A percentile compares a stretch with the other conserved stretches of the same genome.
Evolutionary conservation across 2,329 filamentous ascomycete genomes (phyloP).

Genomic region (Rhinocladiella similis): DNA sequence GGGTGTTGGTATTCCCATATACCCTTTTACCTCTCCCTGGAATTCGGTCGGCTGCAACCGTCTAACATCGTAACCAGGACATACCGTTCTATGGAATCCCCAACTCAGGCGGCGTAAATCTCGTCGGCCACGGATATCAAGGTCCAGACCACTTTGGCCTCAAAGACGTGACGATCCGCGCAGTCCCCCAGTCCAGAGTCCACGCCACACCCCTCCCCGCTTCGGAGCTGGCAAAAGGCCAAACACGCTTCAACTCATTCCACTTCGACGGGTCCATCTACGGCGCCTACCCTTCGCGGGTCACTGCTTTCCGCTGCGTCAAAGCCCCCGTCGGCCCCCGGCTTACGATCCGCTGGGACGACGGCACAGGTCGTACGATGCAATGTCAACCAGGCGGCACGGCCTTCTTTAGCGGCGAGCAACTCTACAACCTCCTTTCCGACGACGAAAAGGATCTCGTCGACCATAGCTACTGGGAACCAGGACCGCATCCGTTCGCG

Average conservation of each 20-base stretch:
- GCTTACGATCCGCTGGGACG: background rate
- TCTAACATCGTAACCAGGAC: background rate
- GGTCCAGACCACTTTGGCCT: background rate
- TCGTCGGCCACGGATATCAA: conserved; percentile 1
- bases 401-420: background rate
- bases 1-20: background rate
- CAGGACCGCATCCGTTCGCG: background rate
- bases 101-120: background rate
- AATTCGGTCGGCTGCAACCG: too few relatives aligned
- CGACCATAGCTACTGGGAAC: background rate
- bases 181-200: background rate
- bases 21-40: background rate
- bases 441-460: background rate
- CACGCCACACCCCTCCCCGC: background rate
- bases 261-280: conserved; percentile 1
- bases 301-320: background rate
- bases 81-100: background rate
- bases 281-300: background rate
- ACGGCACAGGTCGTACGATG: background rate
- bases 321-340: background rate
- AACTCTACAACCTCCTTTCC: background rate
- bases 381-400: background rate
- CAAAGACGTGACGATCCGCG: background rate
- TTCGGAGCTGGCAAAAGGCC: background rate
- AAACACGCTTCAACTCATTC: background rate